A percentile compares a stretch with the other conserved stretches of the same genome.
phyloP scores from a whole-genome alignment of 805 yeast species.

The Brettanomyces custersianus region DNA sequence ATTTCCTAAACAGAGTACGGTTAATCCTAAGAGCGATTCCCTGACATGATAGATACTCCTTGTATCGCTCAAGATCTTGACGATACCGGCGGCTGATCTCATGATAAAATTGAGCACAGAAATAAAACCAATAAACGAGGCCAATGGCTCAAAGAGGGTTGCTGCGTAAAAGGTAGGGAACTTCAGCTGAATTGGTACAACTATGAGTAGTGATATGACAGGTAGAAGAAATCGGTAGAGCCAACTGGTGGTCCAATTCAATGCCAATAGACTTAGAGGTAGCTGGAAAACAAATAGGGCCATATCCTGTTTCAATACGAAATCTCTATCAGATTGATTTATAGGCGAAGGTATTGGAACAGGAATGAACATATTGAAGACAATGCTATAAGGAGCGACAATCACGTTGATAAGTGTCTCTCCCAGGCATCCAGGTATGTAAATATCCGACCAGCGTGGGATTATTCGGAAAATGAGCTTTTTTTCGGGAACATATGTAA shows the following conservation, averaged over 20 bases:
- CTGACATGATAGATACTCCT: slow-evolving; percentile 35
- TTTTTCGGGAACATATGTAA: background rate
- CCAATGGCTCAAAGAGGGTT: slow-evolving; percentile 13
- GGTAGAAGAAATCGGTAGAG: background rate
- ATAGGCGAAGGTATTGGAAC: slow-evolving; percentile 14
- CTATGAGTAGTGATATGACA: background rate
- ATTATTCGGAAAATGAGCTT: background rate
- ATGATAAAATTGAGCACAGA: slow-evolving; percentile 22
- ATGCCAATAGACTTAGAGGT: slow-evolving; percentile 13
- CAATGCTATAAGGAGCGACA: slow-evolving; percentile 17
- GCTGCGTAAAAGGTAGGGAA: slow-evolving; percentile 6
- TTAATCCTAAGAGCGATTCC: slow-evolving; percentile 40
- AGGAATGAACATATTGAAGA: slow-evolving; percentile 21
- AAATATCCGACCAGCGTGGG: slow-evolving; percentile 1
- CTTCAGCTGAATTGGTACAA: background rate
- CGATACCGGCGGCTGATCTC: slow-evolving; percentile 21
- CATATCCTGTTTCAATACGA: slow-evolving; percentile 15
- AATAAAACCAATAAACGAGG: slow-evolving; percentile 23
- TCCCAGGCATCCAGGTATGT: slow-evolving; percentile 7
- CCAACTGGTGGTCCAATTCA: background rate
- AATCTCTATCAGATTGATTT: slow-evolving; percentile 9
- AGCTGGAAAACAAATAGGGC: slow-evolving; percentile 23
- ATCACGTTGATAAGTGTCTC: slow-evolving; percentile 18
- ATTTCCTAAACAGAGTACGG: slow-evolving; percentile 40
- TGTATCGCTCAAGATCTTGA: slow-evolving; percentile 30